These are phyloP conservation scores for Loxodes magnus DNA, from an alignment of 73 alveolate genomes.

Conservation along the genomic window DNA sequence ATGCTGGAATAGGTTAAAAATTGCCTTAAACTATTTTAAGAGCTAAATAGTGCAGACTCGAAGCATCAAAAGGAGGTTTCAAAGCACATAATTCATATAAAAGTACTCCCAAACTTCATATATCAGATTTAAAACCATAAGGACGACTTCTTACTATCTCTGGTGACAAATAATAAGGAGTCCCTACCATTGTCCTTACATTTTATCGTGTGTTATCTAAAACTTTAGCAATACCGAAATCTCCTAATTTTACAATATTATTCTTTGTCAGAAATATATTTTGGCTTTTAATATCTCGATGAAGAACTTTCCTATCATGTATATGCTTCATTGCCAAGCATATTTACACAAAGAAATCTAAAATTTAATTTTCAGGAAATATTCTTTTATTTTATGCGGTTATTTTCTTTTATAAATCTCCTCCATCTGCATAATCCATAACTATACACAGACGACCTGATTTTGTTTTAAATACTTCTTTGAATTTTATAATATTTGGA, in stretches of 20 bases:
- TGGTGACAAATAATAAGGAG: constrained; percentile 90
- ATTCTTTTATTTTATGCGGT: constrained; percentile 18
- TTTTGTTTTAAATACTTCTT: constrained; percentile 77
- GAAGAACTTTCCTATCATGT: constrained; percentile 84
- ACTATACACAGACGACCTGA: constrained; percentile 73
- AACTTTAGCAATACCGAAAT: constrained; percentile 87
- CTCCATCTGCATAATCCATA: constrained; percentile 83
- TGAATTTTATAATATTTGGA: constrained; percentile 82
- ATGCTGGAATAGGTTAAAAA: constrained; percentile 48
- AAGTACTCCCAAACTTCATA: constrained; percentile 54
- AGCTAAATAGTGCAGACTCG: constrained; percentile 55
- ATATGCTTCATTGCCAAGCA: constrained; percentile 91
- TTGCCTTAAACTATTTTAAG: constrained; percentile 55
- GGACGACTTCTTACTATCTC: constrained; percentile 83
- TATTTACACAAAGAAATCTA: constrained; percentile 82
- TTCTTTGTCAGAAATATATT: constrained; percentile 66
- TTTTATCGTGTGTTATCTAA: constrained; percentile 63
- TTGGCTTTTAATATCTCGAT: constrained; percentile 75
- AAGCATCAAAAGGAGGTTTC: constrained; percentile 83
- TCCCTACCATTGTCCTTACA: constrained; percentile 80
- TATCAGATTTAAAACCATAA: constrained; percentile 67
- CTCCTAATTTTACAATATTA: constrained; percentile 81
- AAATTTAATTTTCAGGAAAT: constrained; percentile 71
- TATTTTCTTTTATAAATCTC: constrained; percentile 34
- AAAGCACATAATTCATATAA: constrained; percentile 21